Base-by-base conservation (phyloP, 345 rosid genomes). In the Clausena lansium region DNA sequence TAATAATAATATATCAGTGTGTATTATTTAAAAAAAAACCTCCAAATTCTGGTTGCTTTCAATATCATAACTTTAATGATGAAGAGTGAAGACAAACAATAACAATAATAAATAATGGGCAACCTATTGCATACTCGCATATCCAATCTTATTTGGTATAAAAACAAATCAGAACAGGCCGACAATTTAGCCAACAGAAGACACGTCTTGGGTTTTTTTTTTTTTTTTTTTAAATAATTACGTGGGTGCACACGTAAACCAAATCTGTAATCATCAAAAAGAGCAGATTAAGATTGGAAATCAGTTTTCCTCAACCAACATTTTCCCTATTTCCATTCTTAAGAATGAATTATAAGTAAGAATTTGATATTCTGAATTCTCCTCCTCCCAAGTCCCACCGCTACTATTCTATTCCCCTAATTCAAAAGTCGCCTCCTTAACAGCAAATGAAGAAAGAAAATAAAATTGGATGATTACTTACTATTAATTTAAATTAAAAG, bases 241-340 rank as follows among this genome's bases (percentile, higher is more conserved):
- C 83, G 89, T 87, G 84, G 85, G 76, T 74, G 81, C 86, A 79
- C 90, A 85, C 90, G 87, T 86, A 85, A 83, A 82, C 79, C 86
- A 78, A 81, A 76, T 82, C 87, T 72, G 61, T 83, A 82, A 77
- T 87, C 87, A 84, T 85, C 81, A 78, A 74, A 71, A 74, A 75
- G 33, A 62, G 45, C 63, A 36, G 72, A 66, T 65, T 76, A 54
- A 54, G 73, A 52, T 66, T 65, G 72, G 54, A 52, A 76, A 54
- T 4, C 24, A 64, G 36, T 7, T 33, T 32, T 33, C 30, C 28
- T 63, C 27, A 22, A 63, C 39, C 60, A 50, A 50, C 10, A 45
- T 41, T 39, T 47, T 33, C 75, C 55, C 45, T 58, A 67, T 72
- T 66, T 63, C 28, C 61, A 52, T 52, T 2, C 57, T 19, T 17